phyloP scores from a whole-genome alignment of 805 yeast species.

The Geotrichum ghanense region DNA sequence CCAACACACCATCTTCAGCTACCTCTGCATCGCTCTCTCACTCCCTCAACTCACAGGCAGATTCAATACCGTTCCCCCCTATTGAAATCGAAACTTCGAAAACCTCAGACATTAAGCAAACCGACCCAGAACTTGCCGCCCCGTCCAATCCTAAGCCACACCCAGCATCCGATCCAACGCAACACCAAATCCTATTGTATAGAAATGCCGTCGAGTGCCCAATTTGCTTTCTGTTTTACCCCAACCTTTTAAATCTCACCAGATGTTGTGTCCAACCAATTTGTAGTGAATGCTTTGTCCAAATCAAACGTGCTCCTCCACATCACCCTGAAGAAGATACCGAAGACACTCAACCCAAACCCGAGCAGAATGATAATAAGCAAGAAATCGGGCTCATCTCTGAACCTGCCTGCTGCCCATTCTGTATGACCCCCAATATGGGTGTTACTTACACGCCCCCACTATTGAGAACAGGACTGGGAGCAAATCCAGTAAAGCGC shows the following conservation, averaged over 20 bases:
- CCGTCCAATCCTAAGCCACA: constrained; percentile 8
- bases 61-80: background rate
- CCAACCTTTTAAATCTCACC: constrained; percentile 62
- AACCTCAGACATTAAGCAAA: no score
- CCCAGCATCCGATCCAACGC: constrained; percentile 3
- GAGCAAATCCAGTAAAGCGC: constrained; percentile 6
- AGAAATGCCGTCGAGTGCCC: constrained; percentile 76
- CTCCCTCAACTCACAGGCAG: constrained; percentile 4
- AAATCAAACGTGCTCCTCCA: constrained; percentile 82
- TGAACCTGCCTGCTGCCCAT: constrained; percentile 87
- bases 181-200: constrained; percentile 48
- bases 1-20: constrained; percentile 1
- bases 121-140: constrained; percentile 15
- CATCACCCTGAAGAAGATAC: constrained; percentile 52
- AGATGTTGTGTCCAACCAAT: constrained; percentile 90
- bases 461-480: constrained; percentile 36
- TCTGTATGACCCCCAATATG: constrained; percentile 78
- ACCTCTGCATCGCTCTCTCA: background rate
- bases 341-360: constrained; percentile 17
- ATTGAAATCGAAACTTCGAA: constrained; percentile 4
- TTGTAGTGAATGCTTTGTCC: constrained; percentile 95
- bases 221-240: constrained; percentile 82
- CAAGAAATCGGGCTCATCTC: constrained; percentile 40
- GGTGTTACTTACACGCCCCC: constrained; percentile 75
- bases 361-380: constrained; percentile 5